phyloP scores from a whole-genome alignment of 2,329 filamentous ascomycete species.

The Penicillium sclerotigenum region DNA sequence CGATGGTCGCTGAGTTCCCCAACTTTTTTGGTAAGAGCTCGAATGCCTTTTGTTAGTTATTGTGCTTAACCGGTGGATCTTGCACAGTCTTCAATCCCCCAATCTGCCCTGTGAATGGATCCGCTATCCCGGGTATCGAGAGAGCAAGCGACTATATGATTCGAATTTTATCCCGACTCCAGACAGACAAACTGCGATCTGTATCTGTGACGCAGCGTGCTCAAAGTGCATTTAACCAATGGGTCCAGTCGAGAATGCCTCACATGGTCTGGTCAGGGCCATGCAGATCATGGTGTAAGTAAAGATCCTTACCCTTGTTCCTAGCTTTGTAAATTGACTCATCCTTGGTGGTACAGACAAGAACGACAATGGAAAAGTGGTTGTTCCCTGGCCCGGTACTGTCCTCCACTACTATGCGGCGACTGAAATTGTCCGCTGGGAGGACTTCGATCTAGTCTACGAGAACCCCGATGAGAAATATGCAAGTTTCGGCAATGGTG shows the following conservation, averaged over 20 bases:
- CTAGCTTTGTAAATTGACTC: background rate
- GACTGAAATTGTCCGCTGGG: slow-evolving; percentile 11
- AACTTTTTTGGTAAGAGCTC: slow-evolving; percentile 4
- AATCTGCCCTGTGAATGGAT: slow-evolving; percentile 9
- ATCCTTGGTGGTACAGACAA: background rate
- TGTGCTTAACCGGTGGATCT: background rate
- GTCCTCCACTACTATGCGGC: slow-evolving; percentile 13
- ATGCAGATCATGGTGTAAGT: slow-evolving; percentile 11
- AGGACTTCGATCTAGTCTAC: slow-evolving; percentile 7
- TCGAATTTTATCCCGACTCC: slow-evolving; percentile 2
- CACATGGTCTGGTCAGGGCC: slow-evolving; percentile 10
- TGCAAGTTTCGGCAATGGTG: slow-evolving; percentile 5
- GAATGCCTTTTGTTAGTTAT: background rate
- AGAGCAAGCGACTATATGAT: slow-evolving; percentile 7
- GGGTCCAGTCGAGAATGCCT: slow-evolving; percentile 10
- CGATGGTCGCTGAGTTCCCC: slow-evolving; percentile 8
- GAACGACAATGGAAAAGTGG: slow-evolving; percentile 6
- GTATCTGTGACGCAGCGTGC: background rate
- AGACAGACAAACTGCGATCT: slow-evolving; percentile 3
- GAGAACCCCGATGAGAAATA: slow-evolving; percentile 1
- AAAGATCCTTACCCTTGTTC: background rate
- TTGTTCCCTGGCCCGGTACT: slow-evolving; percentile 13
- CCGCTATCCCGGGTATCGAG: slow-evolving; percentile 1
- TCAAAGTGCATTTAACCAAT: slow-evolving; percentile 6
- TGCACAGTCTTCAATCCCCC: slow-evolving; percentile 7